Percentiles rank a stretch among this genome's conserved stretches.
Conservation (phyloP, 352 stramenopile species). For the Globisporangium nagaii region DNA sequence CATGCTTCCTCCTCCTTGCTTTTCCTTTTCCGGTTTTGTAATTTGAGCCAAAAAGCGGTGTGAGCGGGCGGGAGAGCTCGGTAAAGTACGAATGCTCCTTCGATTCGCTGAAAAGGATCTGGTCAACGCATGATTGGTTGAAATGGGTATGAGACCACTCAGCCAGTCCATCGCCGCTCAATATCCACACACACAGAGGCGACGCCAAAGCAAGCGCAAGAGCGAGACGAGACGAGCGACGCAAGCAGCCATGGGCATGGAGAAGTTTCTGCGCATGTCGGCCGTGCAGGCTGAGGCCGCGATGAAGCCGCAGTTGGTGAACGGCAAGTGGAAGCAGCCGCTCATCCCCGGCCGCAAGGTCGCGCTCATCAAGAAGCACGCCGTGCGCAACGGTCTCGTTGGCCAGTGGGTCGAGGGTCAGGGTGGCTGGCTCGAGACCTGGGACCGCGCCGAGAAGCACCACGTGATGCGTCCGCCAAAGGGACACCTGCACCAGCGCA, state of each 20-base stretch:
- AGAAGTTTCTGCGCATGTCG: conserved; percentile 73
- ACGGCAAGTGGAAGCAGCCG: conserved; percentile 84
- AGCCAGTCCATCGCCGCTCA: conserved; percentile 13
- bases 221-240: conserved; percentile 9
- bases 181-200: conserved; percentile 12
- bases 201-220: conserved; percentile 1
- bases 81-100: conserved; percentile 16
- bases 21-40: not conserved
- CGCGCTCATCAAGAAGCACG: conserved; percentile 82
- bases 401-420: conserved; percentile 75
- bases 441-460: conserved; percentile 78
- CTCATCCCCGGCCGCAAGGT: conserved; percentile 75
- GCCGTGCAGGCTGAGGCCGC: conserved; percentile 66
- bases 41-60: no score
- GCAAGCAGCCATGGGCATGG: conserved; percentile 24
- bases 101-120: conserved; percentile 23
- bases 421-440: conserved; percentile 76
- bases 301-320: conserved; percentile 73
- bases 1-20: not conserved
- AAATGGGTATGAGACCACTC: conserved; percentile 12
- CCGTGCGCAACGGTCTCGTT: conserved; percentile 56
- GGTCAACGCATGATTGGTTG: no score
- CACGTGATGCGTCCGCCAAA: conserved; percentile 81
- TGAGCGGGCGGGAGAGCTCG: no score
- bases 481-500: conserved; percentile 74